Conservation (phyloP, 495 filamentous ascomycete species). For the Hypoxylon trugodes region DNA sequence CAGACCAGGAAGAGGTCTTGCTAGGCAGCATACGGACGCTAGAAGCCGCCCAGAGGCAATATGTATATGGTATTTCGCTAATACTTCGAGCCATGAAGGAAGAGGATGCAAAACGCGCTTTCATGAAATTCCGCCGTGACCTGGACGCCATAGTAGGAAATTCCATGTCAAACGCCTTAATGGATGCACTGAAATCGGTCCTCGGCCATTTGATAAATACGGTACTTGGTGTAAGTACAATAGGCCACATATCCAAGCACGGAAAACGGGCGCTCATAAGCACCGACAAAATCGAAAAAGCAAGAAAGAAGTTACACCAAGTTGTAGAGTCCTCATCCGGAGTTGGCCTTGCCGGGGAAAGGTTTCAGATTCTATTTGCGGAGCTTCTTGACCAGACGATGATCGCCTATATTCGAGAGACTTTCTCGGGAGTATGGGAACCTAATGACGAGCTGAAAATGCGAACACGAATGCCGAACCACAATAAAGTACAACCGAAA, state of each 20-base stretch:
- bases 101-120: slow-evolving; percentile 45
- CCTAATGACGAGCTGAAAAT: slow-evolving; percentile 34
- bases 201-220: slow-evolving; percentile 60
- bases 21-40: slow-evolving; percentile 58
- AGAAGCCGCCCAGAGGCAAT: slow-evolving; percentile 59
- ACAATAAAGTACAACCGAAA: slow-evolving; percentile 50
- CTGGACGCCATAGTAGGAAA: slow-evolving; percentile 73
- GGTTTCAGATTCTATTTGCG: slow-evolving; percentile 79
- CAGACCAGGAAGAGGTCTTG: slow-evolving; percentile 51
- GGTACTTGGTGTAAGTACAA: slow-evolving; percentile 63
- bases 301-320: slow-evolving; percentile 62
- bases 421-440: slow-evolving; percentile 68
- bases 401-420: slow-evolving; percentile 67
- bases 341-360: slow-evolving; percentile 77
- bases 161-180: slow-evolving; percentile 65
- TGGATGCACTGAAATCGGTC: slow-evolving; percentile 60
- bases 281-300: slow-evolving; percentile 22
- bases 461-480: slow-evolving; percentile 13
- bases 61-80: slow-evolving; percentile 56
- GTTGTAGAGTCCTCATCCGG: slow-evolving; percentile 69
- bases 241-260: slow-evolving; percentile 16
- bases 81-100: slow-evolving; percentile 51
- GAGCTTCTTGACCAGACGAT: slow-evolving; percentile 75
- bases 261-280: slow-evolving; percentile 20
- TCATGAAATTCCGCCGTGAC: slow-evolving; percentile 63